A percentile compares a stretch with the other conserved stretches of the same genome.
Conservation (phyloP, 306 rosid species). For the Pyrus bretschneideri region DNA sequence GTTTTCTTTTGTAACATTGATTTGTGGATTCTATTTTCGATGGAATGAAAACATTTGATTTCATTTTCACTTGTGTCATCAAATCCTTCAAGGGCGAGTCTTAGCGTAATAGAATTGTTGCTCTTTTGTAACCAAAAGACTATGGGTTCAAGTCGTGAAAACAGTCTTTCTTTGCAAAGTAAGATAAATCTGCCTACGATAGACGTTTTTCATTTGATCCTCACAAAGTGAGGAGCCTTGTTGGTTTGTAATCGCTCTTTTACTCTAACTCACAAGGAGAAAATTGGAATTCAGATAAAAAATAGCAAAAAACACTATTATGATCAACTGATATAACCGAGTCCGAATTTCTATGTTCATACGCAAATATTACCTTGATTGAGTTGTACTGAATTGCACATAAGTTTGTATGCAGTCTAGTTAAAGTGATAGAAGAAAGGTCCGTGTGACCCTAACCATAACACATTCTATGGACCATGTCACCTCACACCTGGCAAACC, state of each 20-base stretch:
- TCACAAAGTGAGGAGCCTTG: too few species aligned
- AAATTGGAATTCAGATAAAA: too few species aligned
- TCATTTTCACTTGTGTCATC: neutral
- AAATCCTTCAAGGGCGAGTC: too few species aligned
- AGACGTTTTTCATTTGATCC: accelerated
- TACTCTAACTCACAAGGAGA: neutral
- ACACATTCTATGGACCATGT: neutral
- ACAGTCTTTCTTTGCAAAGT: too few species aligned
- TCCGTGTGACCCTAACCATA: neutral
- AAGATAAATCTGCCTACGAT: too few species aligned
- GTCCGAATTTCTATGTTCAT: neutral
- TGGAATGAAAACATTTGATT: neutral
- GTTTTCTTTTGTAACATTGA: neutral
- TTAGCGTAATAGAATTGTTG: too few species aligned
- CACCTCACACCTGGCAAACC: neutral
- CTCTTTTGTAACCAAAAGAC: accelerated
- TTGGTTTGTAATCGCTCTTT: too few species aligned
- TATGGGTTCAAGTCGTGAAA: too few species aligned
- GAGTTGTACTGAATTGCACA: too few species aligned
- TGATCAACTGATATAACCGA: too few species aligned
- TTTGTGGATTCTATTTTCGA: neutral
- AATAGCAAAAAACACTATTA: accelerated
- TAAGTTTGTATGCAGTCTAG: neutral
- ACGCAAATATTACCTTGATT: neutral
- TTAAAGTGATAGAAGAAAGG: neutral